Conservation (phyloP, 2,329 filamentous ascomycete species). For the Xylaria sp. region DNA sequence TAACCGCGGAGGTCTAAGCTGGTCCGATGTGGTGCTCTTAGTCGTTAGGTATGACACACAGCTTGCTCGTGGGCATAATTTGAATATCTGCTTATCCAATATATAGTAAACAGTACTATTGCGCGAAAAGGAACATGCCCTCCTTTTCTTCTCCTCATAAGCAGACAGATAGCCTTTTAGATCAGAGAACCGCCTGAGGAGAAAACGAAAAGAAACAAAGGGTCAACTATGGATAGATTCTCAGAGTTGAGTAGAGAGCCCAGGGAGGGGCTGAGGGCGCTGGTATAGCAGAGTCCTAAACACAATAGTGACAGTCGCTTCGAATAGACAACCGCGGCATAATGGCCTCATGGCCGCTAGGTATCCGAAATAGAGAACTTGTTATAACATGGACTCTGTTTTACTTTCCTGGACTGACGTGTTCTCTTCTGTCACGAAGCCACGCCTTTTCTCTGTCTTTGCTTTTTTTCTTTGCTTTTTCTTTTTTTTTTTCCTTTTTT, state of each 20-base stretch:
- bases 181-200: conserved; percentile 4
- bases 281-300: not conserved
- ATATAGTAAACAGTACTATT: conserved; percentile 12
- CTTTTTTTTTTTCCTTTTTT: not conserved
- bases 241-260: not conserved
- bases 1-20: not conserved
- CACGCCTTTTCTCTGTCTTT: not conserved
- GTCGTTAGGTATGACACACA: conserved; percentile 16
- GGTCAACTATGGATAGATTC: not conserved
- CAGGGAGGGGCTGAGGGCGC: not conserved
- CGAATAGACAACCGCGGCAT: not conserved
- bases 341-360: not conserved
- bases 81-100: conserved; percentile 20
- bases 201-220: not conserved
- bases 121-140: conserved; percentile 1
- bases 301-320: not conserved
- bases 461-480: not conserved
- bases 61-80: conserved; percentile 1
- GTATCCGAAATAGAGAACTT: not conserved
- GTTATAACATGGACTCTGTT: not conserved
- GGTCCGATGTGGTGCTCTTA: not conserved
- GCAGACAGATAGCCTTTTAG: conserved; percentile 5
- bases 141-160: not conserved
- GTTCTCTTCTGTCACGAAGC: not conserved
- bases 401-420: not conserved